Base-by-base conservation (phyloP, 2,329 filamentous ascomycete species). In the Aspergillus melleus region DNA sequence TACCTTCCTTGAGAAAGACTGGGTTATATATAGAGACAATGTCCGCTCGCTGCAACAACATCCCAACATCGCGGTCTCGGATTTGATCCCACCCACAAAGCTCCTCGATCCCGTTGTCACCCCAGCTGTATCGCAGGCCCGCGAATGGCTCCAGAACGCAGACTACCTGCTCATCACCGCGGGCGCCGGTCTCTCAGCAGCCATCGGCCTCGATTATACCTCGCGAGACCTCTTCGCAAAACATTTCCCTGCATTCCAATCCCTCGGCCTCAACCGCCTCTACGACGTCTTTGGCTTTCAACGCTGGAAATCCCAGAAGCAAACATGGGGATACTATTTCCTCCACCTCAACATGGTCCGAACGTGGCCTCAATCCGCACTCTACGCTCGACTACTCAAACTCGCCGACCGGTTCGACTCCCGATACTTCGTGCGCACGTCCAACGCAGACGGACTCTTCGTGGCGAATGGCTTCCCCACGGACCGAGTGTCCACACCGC, bases 231-330 rank as follows among this genome's bases (percentile, higher is more conserved):
- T 70, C 2, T 70, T 70, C 57, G 42, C 54, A 3, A 54, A 49
- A 20, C 60, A 65, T 46, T 69, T 68, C 47, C 68, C 67, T 3
- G 64, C 61, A 57, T 73, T 77, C 52, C 55, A 60, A 58, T 68
- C 72, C 62, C 70, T 73, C 54, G 77, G 64, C 1, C 54, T 69
- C n/a, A 49, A 52, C 6, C 56, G 57, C 1, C 44, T 69, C 14
- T 66, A 69, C 49, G 67, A 68, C 39, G 60, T 61, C 6, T 62
- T 69, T 20, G 65, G 65, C 5, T 67, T 65, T 24, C 36, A 52
- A 1, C 59, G 50, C 9, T 69, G 66, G 67, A 52, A 57, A 6
- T 60, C 59, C 4, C 52, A 42, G 12, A 14, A 19, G 3, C 62
- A 67, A 19, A 67, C 67, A 63, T 68, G 64, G 66, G 65, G 66